These are phyloP conservation scores for Lepidium campestre DNA, from an alignment of 441 rosid species.

Conservation along the genomic window DNA sequence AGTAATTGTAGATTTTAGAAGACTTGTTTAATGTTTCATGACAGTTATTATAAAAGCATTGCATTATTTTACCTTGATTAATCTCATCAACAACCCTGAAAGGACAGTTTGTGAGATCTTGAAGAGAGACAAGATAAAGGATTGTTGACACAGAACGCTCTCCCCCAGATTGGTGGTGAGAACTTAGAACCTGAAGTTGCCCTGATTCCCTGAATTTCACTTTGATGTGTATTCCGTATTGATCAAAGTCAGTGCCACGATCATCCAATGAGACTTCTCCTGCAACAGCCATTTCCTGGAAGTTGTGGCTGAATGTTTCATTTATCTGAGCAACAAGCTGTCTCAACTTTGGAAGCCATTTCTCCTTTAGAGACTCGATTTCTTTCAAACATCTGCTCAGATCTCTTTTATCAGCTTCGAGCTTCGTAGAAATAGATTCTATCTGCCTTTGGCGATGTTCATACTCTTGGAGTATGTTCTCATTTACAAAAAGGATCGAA, in stretches of 20 bases:
- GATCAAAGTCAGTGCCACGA: slow-evolving; percentile 77
- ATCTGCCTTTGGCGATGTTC: slow-evolving; percentile 73
- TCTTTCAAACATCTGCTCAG: slow-evolving; percentile 52
- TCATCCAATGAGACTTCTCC: slow-evolving; percentile 95
- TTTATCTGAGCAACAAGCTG: slow-evolving; percentile 77
- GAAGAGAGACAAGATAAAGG: slow-evolving; percentile 95
- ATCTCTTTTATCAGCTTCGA: slow-evolving; percentile 63
- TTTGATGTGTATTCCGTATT: slow-evolving; percentile 78
- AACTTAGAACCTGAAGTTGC: slow-evolving; percentile 86
- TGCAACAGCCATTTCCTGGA: slow-evolving; percentile 97
- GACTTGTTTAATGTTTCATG: neutral
- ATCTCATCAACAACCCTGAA: slow-evolving; percentile 97
- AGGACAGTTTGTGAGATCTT: slow-evolving; percentile 96
- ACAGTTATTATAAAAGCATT: neutral
- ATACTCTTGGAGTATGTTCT: slow-evolving; percentile 76
- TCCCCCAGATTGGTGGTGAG: slow-evolving; percentile 99
- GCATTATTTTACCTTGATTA: slow-evolving; percentile 67
- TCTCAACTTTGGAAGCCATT: slow-evolving; percentile 91
- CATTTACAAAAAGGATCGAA: slow-evolving; percentile 77
- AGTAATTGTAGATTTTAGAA: neutral
- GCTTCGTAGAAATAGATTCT: slow-evolving; percentile 44
- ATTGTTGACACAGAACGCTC: slow-evolving; percentile 93
- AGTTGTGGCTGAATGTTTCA: slow-evolving; percentile 85
- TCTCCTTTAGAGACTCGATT: slow-evolving; percentile 66
- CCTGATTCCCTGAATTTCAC: slow-evolving; percentile 95